Conservation (phyloP, 345 rosid genomes). For the Zanthoxylum bungeanum region DNA sequence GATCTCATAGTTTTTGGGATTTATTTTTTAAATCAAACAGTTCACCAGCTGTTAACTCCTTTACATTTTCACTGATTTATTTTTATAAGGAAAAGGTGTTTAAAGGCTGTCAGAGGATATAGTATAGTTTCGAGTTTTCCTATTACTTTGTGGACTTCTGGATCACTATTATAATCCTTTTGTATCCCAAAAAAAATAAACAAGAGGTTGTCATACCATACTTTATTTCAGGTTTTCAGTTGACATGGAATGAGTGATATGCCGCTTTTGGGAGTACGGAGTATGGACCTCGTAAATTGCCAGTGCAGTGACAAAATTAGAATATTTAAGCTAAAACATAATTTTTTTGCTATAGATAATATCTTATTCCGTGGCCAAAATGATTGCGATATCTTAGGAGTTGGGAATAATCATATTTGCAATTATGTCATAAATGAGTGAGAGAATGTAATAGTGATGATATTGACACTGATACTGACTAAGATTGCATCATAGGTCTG, state of each 20-base stretch:
- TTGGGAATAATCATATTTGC: not conserved
- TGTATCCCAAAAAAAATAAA: too few species aligned
- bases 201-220: too few species aligned
- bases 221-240: not conserved
- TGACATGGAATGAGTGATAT: not conserved
- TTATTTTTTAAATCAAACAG: not conserved
- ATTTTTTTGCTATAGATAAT: not conserved
- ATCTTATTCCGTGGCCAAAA: not conserved
- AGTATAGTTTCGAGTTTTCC: not conserved
- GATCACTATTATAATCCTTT: not conserved
- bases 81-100: not conserved
- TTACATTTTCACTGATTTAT: not conserved
- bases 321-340: not conserved
- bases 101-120: not conserved
- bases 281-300: not conserved
- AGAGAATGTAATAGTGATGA: not conserved
- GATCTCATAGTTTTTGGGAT: conserved; percentile 1
- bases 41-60: not conserved
- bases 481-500: not conserved
- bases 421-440: not conserved
- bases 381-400: too few species aligned
- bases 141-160: not conserved
- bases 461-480: not conserved
- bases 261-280: not conserved
- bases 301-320: not conserved